These are phyloP conservation scores for Symbiodinium natans DNA, from an alignment of 73 alveolate genomes.

Conservation along the genomic window DNA sequence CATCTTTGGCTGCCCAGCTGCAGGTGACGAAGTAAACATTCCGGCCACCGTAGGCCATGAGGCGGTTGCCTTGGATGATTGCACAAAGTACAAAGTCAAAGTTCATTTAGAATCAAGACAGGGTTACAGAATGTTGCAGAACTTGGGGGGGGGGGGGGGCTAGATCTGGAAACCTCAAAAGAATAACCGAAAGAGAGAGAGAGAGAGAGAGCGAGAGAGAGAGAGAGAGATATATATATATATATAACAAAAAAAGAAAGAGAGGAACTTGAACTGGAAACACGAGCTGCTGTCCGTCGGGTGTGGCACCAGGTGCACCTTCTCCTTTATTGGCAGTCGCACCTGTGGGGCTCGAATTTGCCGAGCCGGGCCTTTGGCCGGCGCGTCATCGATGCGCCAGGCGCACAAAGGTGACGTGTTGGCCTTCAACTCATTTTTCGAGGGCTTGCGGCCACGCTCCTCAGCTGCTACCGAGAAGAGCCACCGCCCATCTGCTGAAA, in stretches of 20 bases:
- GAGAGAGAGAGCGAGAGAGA: no score
- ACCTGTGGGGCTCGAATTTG: conserved; percentile 49
- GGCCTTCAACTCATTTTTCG: conserved; percentile 9
- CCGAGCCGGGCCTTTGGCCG: conserved; percentile 17
- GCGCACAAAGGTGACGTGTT: conserved; percentile 44
- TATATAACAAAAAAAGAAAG: background rate
- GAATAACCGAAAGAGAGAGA: no score
- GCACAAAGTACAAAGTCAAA: background rate
- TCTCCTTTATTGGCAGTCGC: conserved; percentile 48
- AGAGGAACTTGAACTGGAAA: background rate
- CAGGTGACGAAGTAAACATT: conserved; percentile 58
- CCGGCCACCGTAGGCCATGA: conserved; percentile 68
- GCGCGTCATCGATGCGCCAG: conserved; percentile 52
- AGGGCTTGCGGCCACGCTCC: conserved; percentile 18
- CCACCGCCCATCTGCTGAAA: conserved; percentile 78
- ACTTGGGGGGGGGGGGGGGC: no score
- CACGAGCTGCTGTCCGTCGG: conserved; percentile 38
- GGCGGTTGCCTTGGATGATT: conserved; percentile 17
- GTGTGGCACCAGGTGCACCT: conserved; percentile 54
- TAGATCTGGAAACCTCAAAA: no score
- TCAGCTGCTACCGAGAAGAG: conserved; percentile 47
- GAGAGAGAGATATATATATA: no score
- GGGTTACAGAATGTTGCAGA: no score
- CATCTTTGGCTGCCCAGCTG: conserved; percentile 93
- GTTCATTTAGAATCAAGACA: no score